A percentile compares a stretch with the other conserved stretches of the same genome.
Conservation (phyloP, 352 stramenopile genomes). For the Globisporangium solare region DNA sequence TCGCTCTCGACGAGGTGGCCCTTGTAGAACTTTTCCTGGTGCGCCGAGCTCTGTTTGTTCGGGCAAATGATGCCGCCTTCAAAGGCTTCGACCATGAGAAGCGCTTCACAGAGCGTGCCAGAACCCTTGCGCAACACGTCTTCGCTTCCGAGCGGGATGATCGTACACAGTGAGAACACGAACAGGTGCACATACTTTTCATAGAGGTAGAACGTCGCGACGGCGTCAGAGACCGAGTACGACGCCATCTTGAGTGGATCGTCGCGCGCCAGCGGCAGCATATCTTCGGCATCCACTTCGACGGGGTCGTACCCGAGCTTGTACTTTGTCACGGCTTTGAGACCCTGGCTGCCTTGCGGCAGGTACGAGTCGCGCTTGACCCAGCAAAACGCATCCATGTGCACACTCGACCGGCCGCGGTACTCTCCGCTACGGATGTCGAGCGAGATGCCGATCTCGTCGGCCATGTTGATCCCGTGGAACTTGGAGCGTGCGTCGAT, state of each 20-base stretch:
- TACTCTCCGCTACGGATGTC: conserved; percentile 88
- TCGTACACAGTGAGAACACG: conserved; percentile 99
- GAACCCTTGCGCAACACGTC: conserved; percentile 96
- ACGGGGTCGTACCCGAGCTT: conserved; percentile 99
- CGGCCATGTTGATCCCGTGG: conserved; percentile 91
- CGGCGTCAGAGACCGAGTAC: conserved; percentile 99
- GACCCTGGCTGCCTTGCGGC: conserved; percentile 95
- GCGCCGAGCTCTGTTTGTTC: conserved; percentile 95
- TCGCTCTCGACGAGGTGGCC: conserved; percentile 96
- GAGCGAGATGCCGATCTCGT: conserved; percentile 81
- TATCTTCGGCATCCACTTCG: conserved; percentile 98
- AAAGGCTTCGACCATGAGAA: conserved; percentile 99
- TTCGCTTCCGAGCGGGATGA: conserved; percentile 97
- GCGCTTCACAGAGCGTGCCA: conserved; percentile 97
- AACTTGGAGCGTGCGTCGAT: conserved; percentile 89
- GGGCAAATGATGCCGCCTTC: conserved; percentile 95
- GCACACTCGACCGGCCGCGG: conserved; percentile 88
- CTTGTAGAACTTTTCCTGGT: conserved; percentile 80
- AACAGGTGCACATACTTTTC: conserved; percentile 99
- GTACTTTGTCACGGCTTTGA: conserved; percentile 99
- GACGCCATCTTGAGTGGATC: conserved; percentile 96
- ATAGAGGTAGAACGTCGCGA: conserved; percentile 99
- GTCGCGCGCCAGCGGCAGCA: conserved; percentile 94
- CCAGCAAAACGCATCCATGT: conserved; percentile 99
- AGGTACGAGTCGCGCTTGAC: conserved; percentile 99